Evolutionary conservation across 768 basidiomycete genomes (phyloP).

Genomic region (Agrocybe chaxingu): DNA sequence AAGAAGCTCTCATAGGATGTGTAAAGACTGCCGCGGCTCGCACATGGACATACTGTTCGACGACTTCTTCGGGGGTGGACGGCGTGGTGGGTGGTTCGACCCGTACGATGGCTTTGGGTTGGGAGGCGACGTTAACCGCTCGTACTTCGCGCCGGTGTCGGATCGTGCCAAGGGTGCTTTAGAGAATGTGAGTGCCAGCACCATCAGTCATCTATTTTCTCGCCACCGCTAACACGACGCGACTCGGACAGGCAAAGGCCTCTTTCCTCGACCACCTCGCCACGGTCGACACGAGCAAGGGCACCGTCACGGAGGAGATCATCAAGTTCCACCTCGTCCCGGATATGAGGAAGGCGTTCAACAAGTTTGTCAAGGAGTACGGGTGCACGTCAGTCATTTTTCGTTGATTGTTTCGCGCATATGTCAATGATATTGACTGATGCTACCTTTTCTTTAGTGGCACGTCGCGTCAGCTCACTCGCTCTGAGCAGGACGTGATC

Average conservation of each 20-base stretch:
- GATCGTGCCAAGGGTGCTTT: conserved; percentile 7
- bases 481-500: conserved; percentile 26
- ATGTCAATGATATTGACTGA: neutral
- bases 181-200: conserved; percentile 5
- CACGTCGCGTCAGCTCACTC: conserved; percentile 20
- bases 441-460: conserved; percentile 10
- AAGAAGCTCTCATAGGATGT: neutral
- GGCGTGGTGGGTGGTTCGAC: neutral
- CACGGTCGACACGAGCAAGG: conserved; percentile 21
- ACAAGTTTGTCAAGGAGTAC: conserved; percentile 23
- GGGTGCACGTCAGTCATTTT: conserved; percentile 23
- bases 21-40: neutral
- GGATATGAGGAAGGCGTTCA: conserved; percentile 26
- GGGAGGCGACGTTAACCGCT: conserved; percentile 7
- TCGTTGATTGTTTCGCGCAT: neutral
- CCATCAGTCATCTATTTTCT: neutral
- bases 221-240: neutral
- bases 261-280: conserved; percentile 21
- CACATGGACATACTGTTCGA: neutral
- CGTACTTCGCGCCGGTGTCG: conserved; percentile 10
- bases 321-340: conserved; percentile 29
- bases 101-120: neutral
- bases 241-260: conserved; percentile 16
- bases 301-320: conserved; percentile 21
- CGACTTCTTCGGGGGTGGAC: neutral